A percentile compares a stretch with the other conserved stretches of the same genome.
Evolutionary conservation across 371 early-diverging fungal genomes (phyloP).

Genomic region (Actinomucor elegans): DNA sequence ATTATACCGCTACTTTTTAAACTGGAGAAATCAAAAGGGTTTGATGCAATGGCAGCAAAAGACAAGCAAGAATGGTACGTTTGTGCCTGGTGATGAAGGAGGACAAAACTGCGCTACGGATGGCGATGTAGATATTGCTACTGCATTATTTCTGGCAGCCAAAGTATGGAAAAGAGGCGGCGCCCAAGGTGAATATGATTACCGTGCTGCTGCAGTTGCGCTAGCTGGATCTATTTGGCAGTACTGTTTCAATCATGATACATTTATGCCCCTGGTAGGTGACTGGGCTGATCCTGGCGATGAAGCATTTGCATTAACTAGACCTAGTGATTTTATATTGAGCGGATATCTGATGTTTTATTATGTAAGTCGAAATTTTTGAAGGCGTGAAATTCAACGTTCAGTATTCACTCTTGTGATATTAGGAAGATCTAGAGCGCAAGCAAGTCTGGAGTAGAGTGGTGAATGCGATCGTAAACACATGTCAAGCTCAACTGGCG

Average conservation of each 20-base stretch:
- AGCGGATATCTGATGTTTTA: slow-evolving; percentile 59
- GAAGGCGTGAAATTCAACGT: not conserved
- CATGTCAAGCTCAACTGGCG: slow-evolving; percentile 39
- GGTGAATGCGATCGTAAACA: slow-evolving; percentile 47
- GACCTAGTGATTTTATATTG: slow-evolving; percentile 64
- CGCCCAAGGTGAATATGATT: slow-evolving; percentile 48
- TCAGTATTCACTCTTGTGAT: too few relatives aligned
- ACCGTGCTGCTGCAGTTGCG: slow-evolving; percentile 43
- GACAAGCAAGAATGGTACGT: slow-evolving; percentile 23
- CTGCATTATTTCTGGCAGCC: slow-evolving; percentile 57
- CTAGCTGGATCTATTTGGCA: slow-evolving; percentile 53
- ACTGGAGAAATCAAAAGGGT: slow-evolving; percentile 55
- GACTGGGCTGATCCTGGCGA: slow-evolving; percentile 66
- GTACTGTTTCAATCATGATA: slow-evolving; percentile 56
- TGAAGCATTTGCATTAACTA: slow-evolving; percentile 51
- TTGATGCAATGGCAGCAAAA: slow-evolving; percentile 71
- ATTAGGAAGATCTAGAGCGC: slow-evolving; percentile 50
- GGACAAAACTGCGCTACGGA: slow-evolving; percentile 62
- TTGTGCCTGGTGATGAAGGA: slow-evolving; percentile 51
- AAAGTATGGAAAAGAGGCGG: slow-evolving; percentile 60
- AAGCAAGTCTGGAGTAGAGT: slow-evolving; percentile 53
- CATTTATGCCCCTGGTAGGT: slow-evolving; percentile 58
- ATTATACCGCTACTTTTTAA: slow-evolving; percentile 53
- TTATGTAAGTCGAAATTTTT: slow-evolving; percentile 31
- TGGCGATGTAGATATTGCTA: slow-evolving; percentile 64